phyloP scores from a whole-genome alignment of 495 filamentous ascomycete genomes.

The Cladorrhinum samala region DNA sequence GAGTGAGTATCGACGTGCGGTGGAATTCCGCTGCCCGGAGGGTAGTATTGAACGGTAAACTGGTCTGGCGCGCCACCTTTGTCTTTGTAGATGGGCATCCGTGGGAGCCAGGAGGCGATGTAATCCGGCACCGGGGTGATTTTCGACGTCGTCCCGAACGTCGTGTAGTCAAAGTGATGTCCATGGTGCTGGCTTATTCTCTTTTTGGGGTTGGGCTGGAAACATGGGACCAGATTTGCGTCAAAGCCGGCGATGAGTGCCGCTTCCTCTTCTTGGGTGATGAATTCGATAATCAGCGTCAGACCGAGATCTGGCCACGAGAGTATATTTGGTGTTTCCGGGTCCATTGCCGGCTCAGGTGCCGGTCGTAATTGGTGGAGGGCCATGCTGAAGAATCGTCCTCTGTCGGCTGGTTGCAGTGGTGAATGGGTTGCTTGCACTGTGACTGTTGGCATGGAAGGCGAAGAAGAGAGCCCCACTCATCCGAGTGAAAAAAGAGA shows the following conservation, averaged over 20 bases:
- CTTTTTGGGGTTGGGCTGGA: constrained; percentile 7
- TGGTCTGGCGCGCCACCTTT: constrained; percentile 20
- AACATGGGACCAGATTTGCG: constrained; percentile 8
- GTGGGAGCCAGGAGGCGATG: constrained; percentile 19
- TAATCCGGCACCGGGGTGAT: constrained; percentile 23
- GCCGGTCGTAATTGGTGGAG: not conserved
- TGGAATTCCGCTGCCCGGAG: constrained; percentile 29
- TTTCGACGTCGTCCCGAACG: constrained; percentile 23
- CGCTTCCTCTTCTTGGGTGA: constrained; percentile 20
- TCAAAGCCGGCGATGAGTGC: constrained; percentile 26
- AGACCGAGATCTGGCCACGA: constrained; percentile 22
- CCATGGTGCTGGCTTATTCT: constrained; percentile 28
- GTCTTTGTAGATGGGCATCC: constrained; percentile 19
- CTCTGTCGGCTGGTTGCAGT: no score
- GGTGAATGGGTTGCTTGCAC: no score
- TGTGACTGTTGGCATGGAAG: no score
- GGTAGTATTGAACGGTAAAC: constrained; percentile 32
- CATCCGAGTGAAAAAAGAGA: no score
- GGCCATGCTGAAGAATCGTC: not conserved
- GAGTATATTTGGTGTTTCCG: constrained; percentile 16
- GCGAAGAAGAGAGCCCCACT: no score
- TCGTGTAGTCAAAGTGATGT: constrained; percentile 32
- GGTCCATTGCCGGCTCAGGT: constrained; percentile 4
- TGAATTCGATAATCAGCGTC: constrained; percentile 25
- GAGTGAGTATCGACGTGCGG: constrained; percentile 32